Conservation (phyloP, 352 stramenopile species). For the Pythium scleroteichum region DNA sequence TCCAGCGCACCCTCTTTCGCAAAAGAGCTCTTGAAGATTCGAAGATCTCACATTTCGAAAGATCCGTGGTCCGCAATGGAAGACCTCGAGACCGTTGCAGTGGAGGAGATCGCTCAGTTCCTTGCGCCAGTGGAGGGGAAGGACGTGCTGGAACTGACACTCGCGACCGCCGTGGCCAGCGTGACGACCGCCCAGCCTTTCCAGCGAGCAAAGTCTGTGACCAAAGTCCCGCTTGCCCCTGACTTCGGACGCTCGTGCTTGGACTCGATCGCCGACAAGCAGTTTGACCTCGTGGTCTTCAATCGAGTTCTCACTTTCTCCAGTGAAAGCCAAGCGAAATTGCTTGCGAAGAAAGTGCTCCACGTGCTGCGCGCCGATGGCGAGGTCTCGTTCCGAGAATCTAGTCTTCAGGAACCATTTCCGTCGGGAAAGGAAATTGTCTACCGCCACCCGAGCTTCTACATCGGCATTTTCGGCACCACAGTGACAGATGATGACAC, state of each 20-base stretch:
- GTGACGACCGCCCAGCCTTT: constrained; percentile 23
- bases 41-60: neutral
- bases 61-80: constrained; percentile 16
- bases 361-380: constrained; percentile 32
- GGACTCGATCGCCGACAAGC: constrained; percentile 10
- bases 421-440: constrained; percentile 23
- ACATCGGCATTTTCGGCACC: constrained; percentile 37
- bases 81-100: constrained; percentile 23
- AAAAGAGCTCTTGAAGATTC: constrained; percentile 10
- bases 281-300: constrained; percentile 41
- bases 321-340: constrained; percentile 29
- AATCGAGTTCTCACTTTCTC: constrained; percentile 43
- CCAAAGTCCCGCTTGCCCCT: constrained; percentile 26
- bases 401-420: constrained; percentile 40
- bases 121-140: constrained; percentile 29
- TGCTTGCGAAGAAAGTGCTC: constrained; percentile 31
- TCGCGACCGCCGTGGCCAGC: constrained; percentile 24
- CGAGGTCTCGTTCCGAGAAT: constrained; percentile 38
- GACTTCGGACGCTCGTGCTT: constrained; percentile 34
- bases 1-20: too few relatives aligned
- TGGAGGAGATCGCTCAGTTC: constrained; percentile 31
- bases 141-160: constrained; percentile 39
- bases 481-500: constrained; percentile 29
- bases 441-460: constrained; percentile 47
- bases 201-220: constrained; percentile 27